Conservation (phyloP, 768 basidiomycete genomes). For the Roridomyces roridus region DNA sequence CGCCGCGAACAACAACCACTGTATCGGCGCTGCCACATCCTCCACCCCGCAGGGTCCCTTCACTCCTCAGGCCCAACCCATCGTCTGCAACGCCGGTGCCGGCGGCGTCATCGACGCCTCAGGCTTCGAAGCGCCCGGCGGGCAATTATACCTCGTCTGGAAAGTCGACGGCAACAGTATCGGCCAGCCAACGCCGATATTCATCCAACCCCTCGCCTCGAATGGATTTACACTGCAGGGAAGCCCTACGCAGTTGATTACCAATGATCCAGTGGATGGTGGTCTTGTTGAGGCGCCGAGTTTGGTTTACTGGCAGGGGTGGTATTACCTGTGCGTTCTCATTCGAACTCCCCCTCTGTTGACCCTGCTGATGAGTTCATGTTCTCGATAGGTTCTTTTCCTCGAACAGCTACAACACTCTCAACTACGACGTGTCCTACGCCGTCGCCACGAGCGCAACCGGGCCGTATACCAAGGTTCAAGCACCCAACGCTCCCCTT, state of each 20-base stretch:
- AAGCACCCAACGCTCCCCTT: constrained; percentile 26
- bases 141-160: constrained; percentile 32
- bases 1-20: constrained; percentile 25
- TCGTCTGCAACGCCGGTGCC: constrained; percentile 29
- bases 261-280: constrained; percentile 31
- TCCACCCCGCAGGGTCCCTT: constrained; percentile 32
- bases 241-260: constrained; percentile 30
- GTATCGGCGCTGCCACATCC: constrained; percentile 35
- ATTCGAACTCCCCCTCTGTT: neutral
- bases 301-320: constrained; percentile 21
- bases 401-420: constrained; percentile 33
- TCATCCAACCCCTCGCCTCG: constrained; percentile 33
- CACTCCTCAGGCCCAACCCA: constrained; percentile 26
- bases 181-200: constrained; percentile 33
- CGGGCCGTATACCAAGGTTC: constrained; percentile 37
- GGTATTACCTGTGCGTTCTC: constrained; percentile 14
- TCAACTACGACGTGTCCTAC: constrained; percentile 35
- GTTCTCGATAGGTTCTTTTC: constrained; percentile 35
- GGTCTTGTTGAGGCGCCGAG: constrained; percentile 37
- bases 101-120: constrained; percentile 37
- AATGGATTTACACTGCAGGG: constrained; percentile 31
- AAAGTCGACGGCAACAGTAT: constrained; percentile 41
- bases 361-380: neutral
- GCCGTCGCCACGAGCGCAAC: constrained; percentile 33
- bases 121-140: constrained; percentile 31